These are phyloP conservation scores for Phytophthora chlamydospora DNA, from an alignment of 352 stramenopile species.

Conservation along the genomic window DNA sequence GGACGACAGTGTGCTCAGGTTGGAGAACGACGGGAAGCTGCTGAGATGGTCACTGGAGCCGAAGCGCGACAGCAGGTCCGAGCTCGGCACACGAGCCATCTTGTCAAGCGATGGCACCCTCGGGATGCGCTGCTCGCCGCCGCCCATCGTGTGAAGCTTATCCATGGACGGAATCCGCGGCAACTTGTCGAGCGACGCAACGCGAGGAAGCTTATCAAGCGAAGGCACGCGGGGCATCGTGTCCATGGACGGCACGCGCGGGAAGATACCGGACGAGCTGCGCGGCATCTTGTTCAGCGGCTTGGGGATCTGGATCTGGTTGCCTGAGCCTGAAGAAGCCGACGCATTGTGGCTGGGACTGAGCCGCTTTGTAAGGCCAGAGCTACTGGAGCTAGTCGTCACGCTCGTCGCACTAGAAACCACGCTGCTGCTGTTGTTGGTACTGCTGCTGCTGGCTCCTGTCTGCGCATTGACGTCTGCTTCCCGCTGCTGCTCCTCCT, in stretches of 20 bases:
- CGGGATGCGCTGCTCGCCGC: slow-evolving; percentile 53
- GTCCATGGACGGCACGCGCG: slow-evolving; percentile 78
- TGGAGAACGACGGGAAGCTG: slow-evolving; percentile 83
- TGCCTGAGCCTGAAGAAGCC: slow-evolving; percentile 45
- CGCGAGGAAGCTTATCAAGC: slow-evolving; percentile 66
- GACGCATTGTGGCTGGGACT: slow-evolving; percentile 48
- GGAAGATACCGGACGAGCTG: slow-evolving; percentile 82
- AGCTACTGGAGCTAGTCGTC: slow-evolving; percentile 18
- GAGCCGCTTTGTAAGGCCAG: slow-evolving; percentile 39
- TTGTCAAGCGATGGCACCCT: slow-evolving; percentile 73
- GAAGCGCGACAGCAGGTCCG: slow-evolving; percentile 78
- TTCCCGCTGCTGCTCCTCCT: slow-evolving; percentile 45
- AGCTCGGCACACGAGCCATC: slow-evolving; percentile 69
- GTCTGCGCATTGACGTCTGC: slow-evolving; percentile 23
- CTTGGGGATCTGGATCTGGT: slow-evolving; percentile 79
- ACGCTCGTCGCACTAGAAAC: slow-evolving; percentile 12
- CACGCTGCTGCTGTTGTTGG: slow-evolving; percentile 9
- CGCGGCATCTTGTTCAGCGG: slow-evolving; percentile 80
- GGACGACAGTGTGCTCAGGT: slow-evolving; percentile 63
- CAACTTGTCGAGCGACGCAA: slow-evolving; percentile 80
- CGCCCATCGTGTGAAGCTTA: slow-evolving; percentile 54
- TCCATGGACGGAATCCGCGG: slow-evolving; percentile 73
- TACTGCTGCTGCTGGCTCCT: slow-evolving; percentile 14
- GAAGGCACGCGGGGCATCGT: slow-evolving; percentile 62
- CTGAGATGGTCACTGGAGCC: slow-evolving; percentile 68